phyloP scores from a whole-genome alignment of 352 stramenopile species.

The Blastocystis sp. region DNA sequence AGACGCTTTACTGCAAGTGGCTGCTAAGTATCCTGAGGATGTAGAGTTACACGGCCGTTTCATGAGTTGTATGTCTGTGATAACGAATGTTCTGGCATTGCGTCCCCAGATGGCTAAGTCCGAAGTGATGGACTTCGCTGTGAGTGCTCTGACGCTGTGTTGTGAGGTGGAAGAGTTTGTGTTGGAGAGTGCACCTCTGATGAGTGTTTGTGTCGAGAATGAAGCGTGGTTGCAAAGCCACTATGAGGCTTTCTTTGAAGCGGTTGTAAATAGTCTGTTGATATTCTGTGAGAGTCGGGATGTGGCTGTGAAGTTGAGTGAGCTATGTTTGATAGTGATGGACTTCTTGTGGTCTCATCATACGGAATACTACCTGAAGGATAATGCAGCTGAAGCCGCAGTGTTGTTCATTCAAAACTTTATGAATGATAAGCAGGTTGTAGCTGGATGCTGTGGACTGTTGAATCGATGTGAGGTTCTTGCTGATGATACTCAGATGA shows the following conservation, averaged over 20 bases:
- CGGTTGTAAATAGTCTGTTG: neutral
- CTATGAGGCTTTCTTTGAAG: slow-evolving; percentile 37
- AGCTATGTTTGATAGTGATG: slow-evolving; percentile 49
- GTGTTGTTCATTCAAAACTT: slow-evolving; percentile 36
- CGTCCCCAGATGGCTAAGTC: neutral
- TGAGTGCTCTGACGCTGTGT: slow-evolving; percentile 19
- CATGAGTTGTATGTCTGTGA: slow-evolving; percentile 29
- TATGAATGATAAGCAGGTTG: slow-evolving; percentile 55
- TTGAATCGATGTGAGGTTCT: slow-evolving; percentile 47
- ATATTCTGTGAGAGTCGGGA: slow-evolving; percentile 25
- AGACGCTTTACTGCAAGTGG: slow-evolving; percentile 8
- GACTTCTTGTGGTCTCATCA: slow-evolving; percentile 39
- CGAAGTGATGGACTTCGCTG: slow-evolving; percentile 49
- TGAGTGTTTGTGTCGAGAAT: slow-evolving; percentile 45
- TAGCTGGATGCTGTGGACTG: slow-evolving; percentile 31
- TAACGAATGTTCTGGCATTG: slow-evolving; percentile 19
- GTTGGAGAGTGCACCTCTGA: neutral
- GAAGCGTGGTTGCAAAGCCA: neutral
- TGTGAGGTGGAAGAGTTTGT: slow-evolving; percentile 30
- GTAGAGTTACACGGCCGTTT: slow-evolving; percentile 40
- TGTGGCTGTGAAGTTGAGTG: neutral
- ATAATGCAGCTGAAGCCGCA: slow-evolving; percentile 8
- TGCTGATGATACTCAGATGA: slow-evolving; percentile 46
- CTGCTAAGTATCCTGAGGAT: slow-evolving; percentile 13
- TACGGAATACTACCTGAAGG: slow-evolving; percentile 53